These are phyloP conservation scores for Zygoascus meyerae DNA, from an alignment of 1,139 yeast genomes.

Conservation along the genomic window DNA sequence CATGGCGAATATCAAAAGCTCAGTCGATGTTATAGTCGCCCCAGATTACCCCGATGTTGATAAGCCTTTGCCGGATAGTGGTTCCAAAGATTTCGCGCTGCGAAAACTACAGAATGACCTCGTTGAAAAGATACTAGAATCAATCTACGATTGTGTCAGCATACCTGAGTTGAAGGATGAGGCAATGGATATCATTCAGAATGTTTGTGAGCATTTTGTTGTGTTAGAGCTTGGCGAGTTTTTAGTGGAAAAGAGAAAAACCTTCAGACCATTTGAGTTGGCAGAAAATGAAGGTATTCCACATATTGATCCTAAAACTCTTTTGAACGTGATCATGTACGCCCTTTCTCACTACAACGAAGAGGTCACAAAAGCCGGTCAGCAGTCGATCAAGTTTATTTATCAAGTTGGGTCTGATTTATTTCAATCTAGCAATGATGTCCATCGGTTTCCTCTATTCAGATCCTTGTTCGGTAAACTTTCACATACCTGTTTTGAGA, in stretches of 20 bases:
- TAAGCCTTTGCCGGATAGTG: constrained; percentile 31
- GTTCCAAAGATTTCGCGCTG: constrained; percentile 36
- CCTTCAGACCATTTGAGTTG: constrained; percentile 65
- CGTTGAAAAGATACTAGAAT: constrained; percentile 53
- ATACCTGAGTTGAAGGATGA: constrained; percentile 69
- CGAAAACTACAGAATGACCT: constrained; percentile 55
- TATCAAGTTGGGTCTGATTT: constrained; percentile 57
- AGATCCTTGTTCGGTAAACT: constrained; percentile 74
- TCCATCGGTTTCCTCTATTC: constrained; percentile 67
- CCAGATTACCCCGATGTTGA: constrained; percentile 40
- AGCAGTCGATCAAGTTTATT: constrained; percentile 57
- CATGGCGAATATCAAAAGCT: constrained; percentile 41
- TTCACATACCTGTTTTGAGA: constrained; percentile 88
- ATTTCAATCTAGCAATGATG: constrained; percentile 62
- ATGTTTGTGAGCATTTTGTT: constrained; percentile 73
- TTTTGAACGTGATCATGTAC: constrained; percentile 68
- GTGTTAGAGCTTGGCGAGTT: constrained; percentile 71
- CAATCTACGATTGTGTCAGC: constrained; percentile 69
- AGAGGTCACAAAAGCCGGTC: constrained; percentile 66
- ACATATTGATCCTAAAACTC: constrained; percentile 60
- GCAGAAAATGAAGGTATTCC: constrained; percentile 75
- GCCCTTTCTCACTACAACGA: constrained; percentile 76
- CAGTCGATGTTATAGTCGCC: constrained; percentile 47
- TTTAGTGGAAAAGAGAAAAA: constrained; percentile 62
- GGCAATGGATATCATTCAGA: constrained; percentile 55